phyloP scores from a whole-genome alignment of 2,329 filamentous ascomycete genomes.

The Aureobasidium pullulans region DNA sequence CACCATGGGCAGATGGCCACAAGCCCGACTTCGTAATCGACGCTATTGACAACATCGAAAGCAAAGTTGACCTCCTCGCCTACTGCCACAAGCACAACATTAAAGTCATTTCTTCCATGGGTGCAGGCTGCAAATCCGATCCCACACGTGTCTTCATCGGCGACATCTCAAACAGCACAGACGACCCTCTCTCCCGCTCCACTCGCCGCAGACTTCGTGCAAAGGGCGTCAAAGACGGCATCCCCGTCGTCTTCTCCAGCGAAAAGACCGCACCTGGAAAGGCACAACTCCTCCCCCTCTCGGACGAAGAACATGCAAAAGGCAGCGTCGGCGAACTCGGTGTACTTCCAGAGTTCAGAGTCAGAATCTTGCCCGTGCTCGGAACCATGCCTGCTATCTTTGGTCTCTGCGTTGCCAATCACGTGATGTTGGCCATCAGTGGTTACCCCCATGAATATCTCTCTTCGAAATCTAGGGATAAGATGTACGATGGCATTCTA shows the following conservation, averaged over 20 bases:
- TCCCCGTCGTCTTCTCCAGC: constrained; percentile 86
- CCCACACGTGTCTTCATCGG: constrained; percentile 80
- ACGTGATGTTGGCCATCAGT: constrained; percentile 73
- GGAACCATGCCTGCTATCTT: constrained; percentile 98
- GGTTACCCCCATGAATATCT: constrained; percentile 84
- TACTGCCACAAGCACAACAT: constrained; percentile 75
- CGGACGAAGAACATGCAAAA: constrained; percentile 81
- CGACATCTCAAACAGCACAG: constrained; percentile 80
- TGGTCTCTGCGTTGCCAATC: constrained; percentile 83
- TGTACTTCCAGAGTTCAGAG: constrained; percentile 84
- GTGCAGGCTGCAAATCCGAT: constrained; percentile 86
- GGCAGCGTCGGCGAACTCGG: constrained; percentile 80
- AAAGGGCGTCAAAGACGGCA: constrained; percentile 71
- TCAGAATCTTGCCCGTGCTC: constrained; percentile 88
- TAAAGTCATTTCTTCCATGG: constrained; percentile 89
- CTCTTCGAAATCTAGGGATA: constrained; percentile 73
- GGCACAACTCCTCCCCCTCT: constrained; percentile 76
- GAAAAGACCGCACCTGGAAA: constrained; percentile 88
- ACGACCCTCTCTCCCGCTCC: constrained; percentile 79
- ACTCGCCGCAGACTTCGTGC: constrained; percentile 72
- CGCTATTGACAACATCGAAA: constrained; percentile 97
- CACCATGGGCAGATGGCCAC: constrained; percentile 53
- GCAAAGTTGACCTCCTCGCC: constrained; percentile 82
- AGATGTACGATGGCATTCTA: constrained; percentile 83
- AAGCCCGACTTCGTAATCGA: constrained; percentile 86